A percentile compares a stretch with the other conserved stretches of the same genome.
These are phyloP conservation scores for Periconia sp. DNA, from an alignment of 2,329 filamentous ascomycete genomes.

Conservation along the genomic window DNA sequence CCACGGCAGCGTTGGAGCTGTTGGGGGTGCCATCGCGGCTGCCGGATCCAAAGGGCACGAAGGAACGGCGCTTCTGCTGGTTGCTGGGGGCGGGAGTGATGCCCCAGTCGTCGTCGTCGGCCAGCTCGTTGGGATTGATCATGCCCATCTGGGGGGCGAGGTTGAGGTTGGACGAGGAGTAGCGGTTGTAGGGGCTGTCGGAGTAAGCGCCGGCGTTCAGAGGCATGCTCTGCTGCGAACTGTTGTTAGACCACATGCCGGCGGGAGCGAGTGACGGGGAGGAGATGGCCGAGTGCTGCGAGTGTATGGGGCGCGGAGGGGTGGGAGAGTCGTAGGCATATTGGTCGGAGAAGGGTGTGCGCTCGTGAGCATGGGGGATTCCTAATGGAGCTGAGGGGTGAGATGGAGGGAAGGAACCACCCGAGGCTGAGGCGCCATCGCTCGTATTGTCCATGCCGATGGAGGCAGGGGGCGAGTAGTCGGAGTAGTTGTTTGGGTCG, in stretches of 20 bases:
- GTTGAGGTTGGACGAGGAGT: slow-evolving; percentile 45
- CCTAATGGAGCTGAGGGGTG: slow-evolving; percentile 17
- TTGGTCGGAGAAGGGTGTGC: slow-evolving; percentile 29
- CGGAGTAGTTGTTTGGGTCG: slow-evolving; percentile 36
- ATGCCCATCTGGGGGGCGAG: slow-evolving; percentile 42
- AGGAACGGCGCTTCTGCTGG: slow-evolving; percentile 56
- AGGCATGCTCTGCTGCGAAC: slow-evolving; percentile 55
- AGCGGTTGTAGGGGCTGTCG: slow-evolving; percentile 69
- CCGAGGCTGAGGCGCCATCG: slow-evolving; percentile 52
- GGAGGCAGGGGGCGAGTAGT: slow-evolving; percentile 30
- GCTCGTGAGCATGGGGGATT: slow-evolving; percentile 18
- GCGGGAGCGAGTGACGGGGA: slow-evolving; percentile 37
- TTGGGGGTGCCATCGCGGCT: slow-evolving; percentile 45
- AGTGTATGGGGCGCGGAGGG: slow-evolving; percentile 22
- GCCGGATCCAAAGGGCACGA: slow-evolving; percentile 58
- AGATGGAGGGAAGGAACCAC: neutral
- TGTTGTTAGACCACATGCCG: slow-evolving; percentile 38
- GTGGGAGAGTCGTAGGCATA: slow-evolving; percentile 26
- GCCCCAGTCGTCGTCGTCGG: slow-evolving; percentile 86
- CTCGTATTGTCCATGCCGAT: slow-evolving; percentile 67
- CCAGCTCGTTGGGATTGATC: slow-evolving; percentile 77
- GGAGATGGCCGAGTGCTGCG: slow-evolving; percentile 44
- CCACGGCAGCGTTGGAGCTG: slow-evolving; percentile 31
- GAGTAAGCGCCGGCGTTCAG: slow-evolving; percentile 51
- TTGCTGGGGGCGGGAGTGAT: slow-evolving; percentile 49